Conservation (phyloP, 1,284 basidiomycete genomes). For the Crucibulum cyathiforme region DNA sequence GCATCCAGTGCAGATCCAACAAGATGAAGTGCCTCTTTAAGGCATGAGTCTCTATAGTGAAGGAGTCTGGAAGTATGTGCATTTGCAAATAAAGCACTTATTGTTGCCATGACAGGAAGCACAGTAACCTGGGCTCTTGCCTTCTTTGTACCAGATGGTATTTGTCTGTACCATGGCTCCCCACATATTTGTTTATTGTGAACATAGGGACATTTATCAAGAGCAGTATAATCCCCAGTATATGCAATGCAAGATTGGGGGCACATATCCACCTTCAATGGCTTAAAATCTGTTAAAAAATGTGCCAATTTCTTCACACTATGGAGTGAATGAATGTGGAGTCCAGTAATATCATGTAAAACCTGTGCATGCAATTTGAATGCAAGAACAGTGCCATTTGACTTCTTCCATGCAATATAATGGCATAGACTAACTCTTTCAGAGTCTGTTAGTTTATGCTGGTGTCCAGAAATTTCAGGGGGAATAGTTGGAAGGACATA, state of each 20-base stretch:
- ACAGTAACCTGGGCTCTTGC: conserved; percentile 25
- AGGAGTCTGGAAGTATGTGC: conserved; percentile 20
- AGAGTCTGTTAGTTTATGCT: neutral
- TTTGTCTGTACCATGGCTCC: neutral
- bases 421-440: neutral
- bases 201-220: neutral
- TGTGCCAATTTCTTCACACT: neutral
- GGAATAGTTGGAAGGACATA: neutral
- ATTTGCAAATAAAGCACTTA: conserved; percentile 33
- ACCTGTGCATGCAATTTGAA: neutral
- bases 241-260: neutral
- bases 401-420: neutral
- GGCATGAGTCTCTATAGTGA: conserved; percentile 18
- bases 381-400: neutral
- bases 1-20: conserved; percentile 3
- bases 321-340: neutral
- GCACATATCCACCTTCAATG: neutral
- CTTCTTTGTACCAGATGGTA: neutral
- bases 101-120: conserved; percentile 25
- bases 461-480: neutral
- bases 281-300: neutral
- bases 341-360: neutral
- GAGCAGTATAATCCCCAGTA: neutral
- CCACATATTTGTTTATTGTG: neutral
- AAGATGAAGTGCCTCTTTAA: conserved; percentile 21